Evolutionary conservation across 148 eudicot genomes (phyloP), one percentile per base, ranked within the genome.

Genomic region (Chenopodium berlandieri): DNA sequence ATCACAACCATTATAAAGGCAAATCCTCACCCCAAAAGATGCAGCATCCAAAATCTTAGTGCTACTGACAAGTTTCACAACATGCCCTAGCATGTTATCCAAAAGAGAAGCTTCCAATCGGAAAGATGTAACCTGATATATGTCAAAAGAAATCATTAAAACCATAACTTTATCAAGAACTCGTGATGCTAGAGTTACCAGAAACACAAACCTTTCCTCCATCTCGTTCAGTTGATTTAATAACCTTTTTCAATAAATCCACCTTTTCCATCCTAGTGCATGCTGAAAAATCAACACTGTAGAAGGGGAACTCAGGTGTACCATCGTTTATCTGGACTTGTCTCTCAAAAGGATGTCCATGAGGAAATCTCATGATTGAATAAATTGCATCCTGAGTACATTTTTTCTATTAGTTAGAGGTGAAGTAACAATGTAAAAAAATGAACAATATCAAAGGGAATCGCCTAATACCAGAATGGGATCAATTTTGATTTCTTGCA

Each of bases 321-420:
- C 54, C 47, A 44, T 73, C 71, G 60, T 81, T 84, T 62, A 88
- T 62, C 81, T 86, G 86, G 80, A 92, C 75, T 48, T 88, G 81
- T 63, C 84, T 77, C 86, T 87, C 83, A 40, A 89, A 83, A 75
- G 91, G 75, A 84, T 82, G 79, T 64, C 79, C 89, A 81, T 87
- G 91, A 30, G 99, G 98, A 81, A 92, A 97, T 79, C 93, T 94
- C 92, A 94, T 84, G 84, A 94, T 90, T 54, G 90, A 83, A 85
- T 87, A 88, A 67, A 97, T 64, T 22, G 88, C 83, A 68, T 87
- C 92, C 98, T 94, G 95, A 58, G n/a, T 79, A 30, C 17, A 75
- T 31, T 40, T 30, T 31, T 74, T 50, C 40, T 14, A 34, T 75
- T 37, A 69, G 80, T 78, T 52, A 16, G 69, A 32, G 20, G 32